Conservation (phyloP, 106 monocot species). For the Hemerocallis citrina region DNA sequence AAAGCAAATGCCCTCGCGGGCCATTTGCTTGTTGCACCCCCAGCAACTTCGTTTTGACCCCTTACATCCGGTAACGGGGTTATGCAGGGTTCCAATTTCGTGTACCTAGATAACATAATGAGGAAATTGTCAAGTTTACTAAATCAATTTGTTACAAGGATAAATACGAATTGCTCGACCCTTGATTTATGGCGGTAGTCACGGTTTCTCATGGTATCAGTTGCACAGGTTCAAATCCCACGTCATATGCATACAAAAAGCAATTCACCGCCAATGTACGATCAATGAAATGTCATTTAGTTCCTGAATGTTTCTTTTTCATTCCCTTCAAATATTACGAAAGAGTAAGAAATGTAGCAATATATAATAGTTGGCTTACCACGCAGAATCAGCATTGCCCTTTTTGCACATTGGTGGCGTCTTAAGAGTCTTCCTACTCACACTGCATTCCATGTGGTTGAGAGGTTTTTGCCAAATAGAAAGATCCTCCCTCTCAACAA, state of each 20-base stretch:
- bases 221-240: too few relatives aligned
- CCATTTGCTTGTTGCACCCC: conserved; percentile 27
- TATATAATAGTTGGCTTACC: conserved; percentile 1
- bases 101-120: conserved; percentile 23
- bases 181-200: too few relatives aligned
- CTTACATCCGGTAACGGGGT: conserved; percentile 36
- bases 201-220: too few relatives aligned
- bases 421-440: conserved; percentile 10
- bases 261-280: too few relatives aligned
- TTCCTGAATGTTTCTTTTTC: neutral
- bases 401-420: conserved; percentile 13
- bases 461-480: conserved; percentile 50
- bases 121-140: neutral
- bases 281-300: too few relatives aligned
- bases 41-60: conserved; percentile 20
- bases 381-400: conserved; percentile 13
- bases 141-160: too few relatives aligned
- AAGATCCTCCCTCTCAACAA: conserved; percentile 42
- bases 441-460: conserved; percentile 36
- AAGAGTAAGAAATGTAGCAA: neutral
- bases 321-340: neutral
- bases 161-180: too few relatives aligned
- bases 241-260: too few relatives aligned
- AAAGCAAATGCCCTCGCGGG: conserved; percentile 32
- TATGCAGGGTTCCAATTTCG: conserved; percentile 46